Evolutionary conservation across 352 stramenopile species (phyloP).

Genomic region (Nothophytophthora sp.): DNA sequence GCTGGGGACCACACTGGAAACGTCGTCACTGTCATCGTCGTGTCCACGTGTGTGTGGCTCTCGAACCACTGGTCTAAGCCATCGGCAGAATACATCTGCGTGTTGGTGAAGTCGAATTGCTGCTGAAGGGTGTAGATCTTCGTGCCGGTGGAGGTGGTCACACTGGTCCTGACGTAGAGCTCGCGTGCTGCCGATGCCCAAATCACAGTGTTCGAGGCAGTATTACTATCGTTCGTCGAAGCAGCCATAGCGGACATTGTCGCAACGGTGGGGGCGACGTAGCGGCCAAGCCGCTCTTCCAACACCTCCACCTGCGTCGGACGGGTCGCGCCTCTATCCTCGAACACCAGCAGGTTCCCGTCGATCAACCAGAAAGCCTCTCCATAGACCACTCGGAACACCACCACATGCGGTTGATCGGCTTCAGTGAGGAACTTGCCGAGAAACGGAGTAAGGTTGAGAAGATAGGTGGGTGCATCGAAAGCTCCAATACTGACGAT

Average conservation of each 20-base stretch:
- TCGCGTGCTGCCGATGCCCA: conserved; percentile 40
- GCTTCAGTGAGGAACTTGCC: conserved; percentile 64
- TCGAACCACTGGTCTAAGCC: conserved; percentile 52
- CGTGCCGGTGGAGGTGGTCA: conserved; percentile 59
- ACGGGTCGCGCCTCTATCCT: conserved; percentile 37
- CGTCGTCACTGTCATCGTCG: conserved; percentile 28
- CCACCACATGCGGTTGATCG: too few relatives aligned
- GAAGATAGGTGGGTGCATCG: conserved; percentile 68
- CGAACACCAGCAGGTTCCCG: conserved; percentile 61
- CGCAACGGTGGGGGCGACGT: conserved; percentile 14
- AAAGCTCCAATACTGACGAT: conserved; percentile 74
- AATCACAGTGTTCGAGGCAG: conserved; percentile 45
- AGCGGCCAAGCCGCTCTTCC: conserved; percentile 22
- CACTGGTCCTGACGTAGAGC: conserved; percentile 43
- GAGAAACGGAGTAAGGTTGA: conserved; percentile 77
- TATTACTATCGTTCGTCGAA: conserved; percentile 8
- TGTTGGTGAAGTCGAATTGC: conserved; percentile 48
- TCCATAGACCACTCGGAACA: conserved; percentile 57
- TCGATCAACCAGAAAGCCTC: conserved; percentile 74
- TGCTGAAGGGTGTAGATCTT: conserved; percentile 59
- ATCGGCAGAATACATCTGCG: conserved; percentile 49
- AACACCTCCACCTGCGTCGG: conserved; percentile 41
- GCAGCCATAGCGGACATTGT: conserved; percentile 5
- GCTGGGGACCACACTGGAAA: conserved; percentile 6
- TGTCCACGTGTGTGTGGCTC: conserved; percentile 32